Evolutionary conservation across 495 filamentous ascomycete species (phyloP).

Genomic region (Cercophora samala): DNA sequence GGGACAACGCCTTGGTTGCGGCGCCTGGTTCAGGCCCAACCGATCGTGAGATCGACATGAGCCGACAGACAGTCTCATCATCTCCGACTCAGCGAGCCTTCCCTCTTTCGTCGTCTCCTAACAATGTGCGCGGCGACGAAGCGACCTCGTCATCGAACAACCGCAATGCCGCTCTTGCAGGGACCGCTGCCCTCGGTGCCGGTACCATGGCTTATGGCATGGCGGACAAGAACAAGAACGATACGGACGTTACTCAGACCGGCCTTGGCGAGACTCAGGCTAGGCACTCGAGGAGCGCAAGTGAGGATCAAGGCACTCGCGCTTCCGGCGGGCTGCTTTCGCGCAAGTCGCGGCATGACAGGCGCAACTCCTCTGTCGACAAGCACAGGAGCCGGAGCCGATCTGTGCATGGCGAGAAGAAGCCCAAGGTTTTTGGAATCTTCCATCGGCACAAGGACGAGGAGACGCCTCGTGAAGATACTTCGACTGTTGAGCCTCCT

Average conservation of each 20-base stretch:
- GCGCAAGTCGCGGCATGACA: constrained; percentile 5
- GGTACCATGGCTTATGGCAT: constrained; percentile 21
- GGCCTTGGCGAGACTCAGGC: constrained; percentile 8
- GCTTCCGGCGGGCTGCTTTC: not conserved
- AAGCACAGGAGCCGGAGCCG: constrained; percentile 12
- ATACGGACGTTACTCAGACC: constrained; percentile 16
- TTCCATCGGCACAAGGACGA: constrained; percentile 36
- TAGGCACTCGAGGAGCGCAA: constrained; percentile 2
- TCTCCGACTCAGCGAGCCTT: constrained; percentile 7
- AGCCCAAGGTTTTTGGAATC: constrained; percentile 27
- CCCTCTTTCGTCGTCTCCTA: not conserved
- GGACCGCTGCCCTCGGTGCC: constrained; percentile 18
- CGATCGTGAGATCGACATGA: not conserved
- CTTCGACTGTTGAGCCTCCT: constrained; percentile 15
- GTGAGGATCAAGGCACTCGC: constrained; percentile 4
- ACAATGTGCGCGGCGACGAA: not conserved
- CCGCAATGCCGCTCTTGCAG: constrained; percentile 15
- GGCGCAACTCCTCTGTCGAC: constrained; percentile 6
- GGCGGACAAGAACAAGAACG: constrained; percentile 20
- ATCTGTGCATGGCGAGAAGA: constrained; percentile 23
- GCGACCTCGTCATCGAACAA: not conserved
- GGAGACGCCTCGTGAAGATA: constrained; percentile 19
- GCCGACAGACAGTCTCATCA: not conserved
- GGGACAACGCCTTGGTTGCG: constrained; percentile 13
- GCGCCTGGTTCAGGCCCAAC: not conserved